Evolutionary conservation across 441 rosid genomes (phyloP).

Genomic region (Euphorbia celastroides): DNA sequence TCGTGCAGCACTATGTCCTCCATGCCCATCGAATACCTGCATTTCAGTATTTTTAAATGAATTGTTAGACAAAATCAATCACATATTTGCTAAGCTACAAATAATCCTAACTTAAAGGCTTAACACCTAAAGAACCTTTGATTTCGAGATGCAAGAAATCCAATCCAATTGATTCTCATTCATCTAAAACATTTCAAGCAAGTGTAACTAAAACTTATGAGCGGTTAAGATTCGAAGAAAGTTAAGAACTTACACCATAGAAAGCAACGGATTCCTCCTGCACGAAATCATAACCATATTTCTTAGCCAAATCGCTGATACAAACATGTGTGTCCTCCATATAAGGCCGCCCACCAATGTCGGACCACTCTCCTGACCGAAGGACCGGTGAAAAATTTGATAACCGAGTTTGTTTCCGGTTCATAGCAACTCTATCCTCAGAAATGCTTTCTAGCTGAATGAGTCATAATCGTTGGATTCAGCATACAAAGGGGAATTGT

Average conservation of each 20-base stretch:
- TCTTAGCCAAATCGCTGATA: slow-evolving; percentile 48
- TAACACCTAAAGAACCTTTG: too few species aligned
- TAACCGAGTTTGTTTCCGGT: slow-evolving; percentile 24
- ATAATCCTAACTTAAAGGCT: too few species aligned
- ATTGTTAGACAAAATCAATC: too few species aligned
- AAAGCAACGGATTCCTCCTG: slow-evolving; percentile 42
- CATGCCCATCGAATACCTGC: slow-evolving; percentile 78
- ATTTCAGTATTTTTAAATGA: too few species aligned
- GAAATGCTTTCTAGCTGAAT: slow-evolving; percentile 63
- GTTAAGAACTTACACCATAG: slow-evolving; percentile 49
- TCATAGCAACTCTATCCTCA: slow-evolving; percentile 39
- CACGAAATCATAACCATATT: slow-evolving; percentile 33
- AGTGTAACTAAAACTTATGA: too few species aligned
- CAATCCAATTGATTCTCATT: too few species aligned
- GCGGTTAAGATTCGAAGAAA: neutral
- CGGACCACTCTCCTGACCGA: slow-evolving; percentile 66
- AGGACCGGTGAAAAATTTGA: slow-evolving; percentile 38
- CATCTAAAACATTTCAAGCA: too few species aligned
- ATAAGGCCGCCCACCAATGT: slow-evolving; percentile 42
- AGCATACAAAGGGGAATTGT: too few species aligned
- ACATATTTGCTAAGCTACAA: too few species aligned
- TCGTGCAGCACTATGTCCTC: slow-evolving; percentile 51
- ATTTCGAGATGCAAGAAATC: too few species aligned
- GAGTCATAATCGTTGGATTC: neutral
- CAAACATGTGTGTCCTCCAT: slow-evolving; percentile 70